These are phyloP conservation scores for Ogataea methylovora DNA, from an alignment of 805 yeast species.

Conservation along the genomic window DNA sequence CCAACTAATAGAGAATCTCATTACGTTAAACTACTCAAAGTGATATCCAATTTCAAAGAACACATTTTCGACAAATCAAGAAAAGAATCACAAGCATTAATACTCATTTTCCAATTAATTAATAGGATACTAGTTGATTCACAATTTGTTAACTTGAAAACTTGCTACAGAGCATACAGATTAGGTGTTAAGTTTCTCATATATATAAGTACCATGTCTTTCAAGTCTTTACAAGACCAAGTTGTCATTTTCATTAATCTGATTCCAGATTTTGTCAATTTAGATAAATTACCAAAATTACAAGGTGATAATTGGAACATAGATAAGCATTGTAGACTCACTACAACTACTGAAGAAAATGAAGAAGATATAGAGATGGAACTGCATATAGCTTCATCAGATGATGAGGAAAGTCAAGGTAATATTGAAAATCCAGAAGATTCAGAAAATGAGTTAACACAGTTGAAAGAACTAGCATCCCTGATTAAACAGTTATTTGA, in stretches of 20 bases:
- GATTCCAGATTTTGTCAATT: constrained; percentile 30
- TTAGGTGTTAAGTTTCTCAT: constrained; percentile 30
- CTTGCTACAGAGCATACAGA: constrained; percentile 30
- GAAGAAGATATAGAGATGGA: no score
- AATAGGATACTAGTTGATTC: constrained; percentile 37
- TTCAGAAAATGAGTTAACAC: no score
- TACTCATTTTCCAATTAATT: constrained; percentile 32
- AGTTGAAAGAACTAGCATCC: no score
- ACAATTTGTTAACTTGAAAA: constrained; percentile 31
- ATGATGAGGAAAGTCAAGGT: no score
- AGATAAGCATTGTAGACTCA: constrained; percentile 2
- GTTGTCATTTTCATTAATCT: constrained; percentile 37
- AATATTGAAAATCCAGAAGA: no score
- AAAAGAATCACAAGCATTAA: constrained; percentile 18
- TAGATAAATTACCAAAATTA: constrained; percentile 19
- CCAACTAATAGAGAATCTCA: constrained; percentile 3
- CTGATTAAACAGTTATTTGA: no score
- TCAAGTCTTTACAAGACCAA: constrained; percentile 35
- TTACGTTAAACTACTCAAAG: constrained; percentile 8
- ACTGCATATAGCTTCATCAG: no score
- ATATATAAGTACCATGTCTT: constrained; percentile 31
- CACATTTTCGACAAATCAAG: constrained; percentile 10
- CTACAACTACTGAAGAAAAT: not conserved
- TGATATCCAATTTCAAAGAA: constrained; percentile 9
- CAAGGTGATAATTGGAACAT: constrained; percentile 20